phyloP scores from a whole-genome alignment of 2,329 filamentous ascomycete species.

The Penicillium verrucosum region DNA sequence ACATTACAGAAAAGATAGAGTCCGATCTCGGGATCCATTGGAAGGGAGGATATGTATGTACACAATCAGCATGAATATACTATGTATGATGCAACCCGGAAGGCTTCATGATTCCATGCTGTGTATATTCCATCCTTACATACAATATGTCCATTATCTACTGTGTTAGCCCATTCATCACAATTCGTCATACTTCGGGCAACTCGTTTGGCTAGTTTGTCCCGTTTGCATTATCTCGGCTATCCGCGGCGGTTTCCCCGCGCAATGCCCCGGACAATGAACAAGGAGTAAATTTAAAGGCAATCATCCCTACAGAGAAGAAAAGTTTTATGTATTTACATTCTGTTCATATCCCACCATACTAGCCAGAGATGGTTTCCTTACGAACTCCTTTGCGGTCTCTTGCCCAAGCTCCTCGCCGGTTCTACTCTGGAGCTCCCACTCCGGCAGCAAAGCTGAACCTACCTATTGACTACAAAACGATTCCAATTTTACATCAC shows the following conservation, averaged over 20 bases:
- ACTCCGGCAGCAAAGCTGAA: constrained; percentile 65
- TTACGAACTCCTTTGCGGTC: constrained; percentile 16
- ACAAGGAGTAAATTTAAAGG: constrained; percentile 12
- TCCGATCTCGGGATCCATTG: not conserved
- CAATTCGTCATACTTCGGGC: constrained; percentile 12
- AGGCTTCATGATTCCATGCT: no score
- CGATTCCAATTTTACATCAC: constrained; percentile 77
- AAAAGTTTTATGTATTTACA: not conserved
- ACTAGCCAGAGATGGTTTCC: constrained; percentile 13
- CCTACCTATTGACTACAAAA: constrained; percentile 79
- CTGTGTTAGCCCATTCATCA: not conserved
- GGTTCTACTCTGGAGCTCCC: constrained; percentile 47
- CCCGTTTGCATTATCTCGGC: constrained; percentile 22
- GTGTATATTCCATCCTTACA: no score
- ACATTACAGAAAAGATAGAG: not conserved
- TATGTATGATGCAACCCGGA: not conserved
- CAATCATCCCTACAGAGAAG: not conserved
- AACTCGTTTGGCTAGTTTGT: constrained; percentile 10
- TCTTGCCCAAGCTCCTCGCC: constrained; percentile 19
- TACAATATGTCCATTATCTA: no score
- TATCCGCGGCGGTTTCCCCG: constrained; percentile 28
- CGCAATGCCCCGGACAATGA: constrained; percentile 22
- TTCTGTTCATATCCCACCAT: not conserved
- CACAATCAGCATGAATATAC: not conserved
- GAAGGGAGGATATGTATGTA: not conserved